phyloP scores from a whole-genome alignment of 2,329 filamentous ascomycete species.

The Fusarium sp. region DNA sequence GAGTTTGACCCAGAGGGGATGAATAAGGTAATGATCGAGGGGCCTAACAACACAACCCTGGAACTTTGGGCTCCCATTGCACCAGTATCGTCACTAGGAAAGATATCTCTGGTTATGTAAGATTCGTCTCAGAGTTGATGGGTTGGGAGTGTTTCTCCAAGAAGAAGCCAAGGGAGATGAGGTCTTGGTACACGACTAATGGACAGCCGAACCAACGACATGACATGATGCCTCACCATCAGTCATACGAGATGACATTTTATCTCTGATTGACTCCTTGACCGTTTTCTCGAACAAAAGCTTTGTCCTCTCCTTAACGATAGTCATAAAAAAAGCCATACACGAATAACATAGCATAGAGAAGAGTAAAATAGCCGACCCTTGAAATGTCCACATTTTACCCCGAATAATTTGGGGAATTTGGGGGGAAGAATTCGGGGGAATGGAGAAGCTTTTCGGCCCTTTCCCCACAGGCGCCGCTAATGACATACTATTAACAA shows the following conservation, averaged over 20 bases:
- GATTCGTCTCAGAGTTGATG: not conserved
- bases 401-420: slow-evolving; percentile 39
- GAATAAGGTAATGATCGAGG: slow-evolving; percentile 14
- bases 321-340: not conserved
- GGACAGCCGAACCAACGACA: not conserved
- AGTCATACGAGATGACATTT: not conserved
- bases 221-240: not conserved
- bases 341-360: not conserved
- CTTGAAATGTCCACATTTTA: slow-evolving; percentile 5
- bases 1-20: not conserved
- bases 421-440: slow-evolving; percentile 33
- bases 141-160: not conserved
- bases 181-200: not conserved
- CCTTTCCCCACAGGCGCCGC: slow-evolving; percentile 43
- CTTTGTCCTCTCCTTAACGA: not conserved
- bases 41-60: not conserved
- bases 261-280: not conserved
- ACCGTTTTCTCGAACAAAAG: not conserved
- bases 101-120: not conserved
- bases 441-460: slow-evolving; percentile 31
- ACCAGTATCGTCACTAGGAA: not conserved
- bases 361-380: not conserved
- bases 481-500: slow-evolving; percentile 30
- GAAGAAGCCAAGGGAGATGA: not conserved
- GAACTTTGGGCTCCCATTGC: too few species aligned